Percentiles rank a stretch among this genome's conserved stretches.
Conservation (phyloP, 345 rosid genomes). For the Rhizophora apiculata region DNA sequence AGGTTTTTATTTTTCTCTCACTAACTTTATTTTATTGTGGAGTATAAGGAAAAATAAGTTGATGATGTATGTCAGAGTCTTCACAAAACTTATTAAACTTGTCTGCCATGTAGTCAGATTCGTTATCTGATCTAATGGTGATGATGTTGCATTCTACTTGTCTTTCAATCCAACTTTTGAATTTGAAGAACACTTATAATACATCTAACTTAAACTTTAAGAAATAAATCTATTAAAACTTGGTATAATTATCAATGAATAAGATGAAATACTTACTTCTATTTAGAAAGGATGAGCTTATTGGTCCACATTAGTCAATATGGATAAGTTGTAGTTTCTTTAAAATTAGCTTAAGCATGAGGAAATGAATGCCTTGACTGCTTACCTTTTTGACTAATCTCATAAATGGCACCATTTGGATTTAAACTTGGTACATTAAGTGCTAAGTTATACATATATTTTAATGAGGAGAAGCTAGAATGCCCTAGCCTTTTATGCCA, state of each 20-base stretch:
- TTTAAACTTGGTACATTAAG: not conserved
- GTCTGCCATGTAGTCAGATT: not conserved
- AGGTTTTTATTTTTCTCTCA: not conserved
- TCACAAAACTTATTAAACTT: not conserved
- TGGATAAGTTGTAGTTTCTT: not conserved
- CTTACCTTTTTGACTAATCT: not conserved
- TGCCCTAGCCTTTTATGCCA: not conserved
- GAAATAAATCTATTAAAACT: not conserved
- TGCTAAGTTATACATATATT: not conserved
- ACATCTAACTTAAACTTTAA: not conserved
- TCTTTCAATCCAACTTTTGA: not conserved
- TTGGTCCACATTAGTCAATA: not conserved
- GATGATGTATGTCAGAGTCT: not conserved
- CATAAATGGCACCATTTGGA: not conserved
- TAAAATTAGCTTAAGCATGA: not conserved
- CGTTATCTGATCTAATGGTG: not conserved
- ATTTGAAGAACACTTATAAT: not conserved
- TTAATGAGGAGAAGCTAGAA: not conserved
- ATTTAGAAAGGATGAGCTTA: not conserved
- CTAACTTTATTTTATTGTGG: not conserved
- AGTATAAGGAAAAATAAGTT: not conserved
- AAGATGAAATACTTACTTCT: too few relatives aligned
- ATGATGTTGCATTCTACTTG: not conserved
- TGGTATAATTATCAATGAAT: too few relatives aligned
- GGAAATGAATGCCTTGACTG: not conserved